Conservation (phyloP, 2,329 filamentous ascomycete genomes). For the Verticillium klebahnii region DNA sequence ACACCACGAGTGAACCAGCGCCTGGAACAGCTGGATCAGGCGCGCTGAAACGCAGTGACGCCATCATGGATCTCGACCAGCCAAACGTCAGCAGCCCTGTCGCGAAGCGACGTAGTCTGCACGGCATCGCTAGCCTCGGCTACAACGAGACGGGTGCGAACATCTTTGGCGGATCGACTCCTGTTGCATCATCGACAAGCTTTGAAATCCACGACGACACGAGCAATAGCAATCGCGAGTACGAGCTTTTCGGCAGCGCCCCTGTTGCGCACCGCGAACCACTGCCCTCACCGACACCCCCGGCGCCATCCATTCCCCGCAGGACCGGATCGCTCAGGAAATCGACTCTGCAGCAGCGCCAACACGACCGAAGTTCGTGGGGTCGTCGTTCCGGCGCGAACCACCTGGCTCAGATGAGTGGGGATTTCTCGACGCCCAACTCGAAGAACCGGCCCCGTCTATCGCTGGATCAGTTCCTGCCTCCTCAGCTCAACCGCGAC, state of each 20-base stretch:
- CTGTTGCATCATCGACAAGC: conserved; percentile 31
- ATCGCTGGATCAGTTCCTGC: conserved; percentile 74
- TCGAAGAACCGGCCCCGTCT: conserved; percentile 65
- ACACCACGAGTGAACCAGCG: conserved; percentile 38
- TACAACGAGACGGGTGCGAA: conserved; percentile 37
- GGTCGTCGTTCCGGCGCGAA: conserved; percentile 55
- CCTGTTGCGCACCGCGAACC: conserved; percentile 32
- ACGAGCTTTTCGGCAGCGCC: conserved; percentile 42
- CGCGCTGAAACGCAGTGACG: conserved; percentile 87
- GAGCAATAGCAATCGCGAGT: conserved; percentile 36
- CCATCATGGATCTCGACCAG: conserved; percentile 81
- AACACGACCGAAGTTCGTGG: conserved; percentile 63
- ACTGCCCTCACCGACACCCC: conserved; percentile 38
- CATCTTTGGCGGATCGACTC: conserved; percentile 63
- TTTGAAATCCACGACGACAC: conserved; percentile 40
- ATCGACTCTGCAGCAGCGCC: conserved; percentile 83
- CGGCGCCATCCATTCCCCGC: conserved; percentile 53
- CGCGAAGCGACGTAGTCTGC: conserved; percentile 84
- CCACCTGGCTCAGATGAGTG: conserved; percentile 44
- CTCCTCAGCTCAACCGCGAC: conserved; percentile 56
- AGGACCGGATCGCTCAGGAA: conserved; percentile 75
- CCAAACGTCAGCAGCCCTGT: conserved; percentile 76
- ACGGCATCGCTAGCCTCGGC: conserved; percentile 63
- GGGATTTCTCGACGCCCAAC: conserved; percentile 52
- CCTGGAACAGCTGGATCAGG: conserved; percentile 61